phyloP scores from a whole-genome alignment of 2,329 filamentous ascomycete species.

The Epichloe aotearoae region DNA sequence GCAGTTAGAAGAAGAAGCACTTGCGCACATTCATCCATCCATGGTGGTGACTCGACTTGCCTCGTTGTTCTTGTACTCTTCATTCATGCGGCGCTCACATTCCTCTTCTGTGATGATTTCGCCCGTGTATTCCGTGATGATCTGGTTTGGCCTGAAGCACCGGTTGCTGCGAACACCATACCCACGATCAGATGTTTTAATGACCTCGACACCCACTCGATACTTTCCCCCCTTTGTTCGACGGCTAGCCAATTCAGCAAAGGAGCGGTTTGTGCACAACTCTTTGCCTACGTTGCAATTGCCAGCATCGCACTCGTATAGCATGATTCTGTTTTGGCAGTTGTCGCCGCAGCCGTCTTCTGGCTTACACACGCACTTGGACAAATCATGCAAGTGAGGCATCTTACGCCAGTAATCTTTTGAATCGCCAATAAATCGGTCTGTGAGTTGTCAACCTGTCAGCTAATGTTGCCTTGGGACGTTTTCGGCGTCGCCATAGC shows the following conservation, averaged over 20 bases:
- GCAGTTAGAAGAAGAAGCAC: not conserved
- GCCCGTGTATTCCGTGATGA: constrained; percentile 96
- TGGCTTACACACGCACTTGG: constrained; percentile 63
- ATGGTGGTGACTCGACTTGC: constrained; percentile 33
- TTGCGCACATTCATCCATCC: not conserved
- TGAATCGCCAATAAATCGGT: constrained; percentile 82
- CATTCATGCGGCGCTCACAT: constrained; percentile 85
- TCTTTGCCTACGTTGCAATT: constrained; percentile 74
- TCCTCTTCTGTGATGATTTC: constrained; percentile 95
- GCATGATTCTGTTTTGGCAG: constrained; percentile 92
- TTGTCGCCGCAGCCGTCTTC: constrained; percentile 76
- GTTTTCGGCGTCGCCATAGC: not conserved
- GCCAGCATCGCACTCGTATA: constrained; percentile 85
- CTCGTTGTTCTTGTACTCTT: constrained; percentile 86
- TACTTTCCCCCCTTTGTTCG: constrained; percentile 76
- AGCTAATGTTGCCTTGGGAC: not conserved
- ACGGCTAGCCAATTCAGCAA: constrained; percentile 64
- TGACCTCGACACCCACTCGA: constrained; percentile 85
- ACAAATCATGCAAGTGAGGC: constrained; percentile 58
- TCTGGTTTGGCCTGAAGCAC: constrained; percentile 75
- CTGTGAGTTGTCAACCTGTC: constrained; percentile 27
- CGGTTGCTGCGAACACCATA: constrained; percentile 87
- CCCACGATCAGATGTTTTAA: constrained; percentile 79
- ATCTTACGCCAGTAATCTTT: constrained; percentile 68
- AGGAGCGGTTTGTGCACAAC: constrained; percentile 74